Percentiles rank a stretch among this genome's conserved stretches.
These are phyloP conservation scores for Nicotiana tabacum DNA, from an alignment of 257 asterid genomes.

Conservation along the genomic window DNA sequence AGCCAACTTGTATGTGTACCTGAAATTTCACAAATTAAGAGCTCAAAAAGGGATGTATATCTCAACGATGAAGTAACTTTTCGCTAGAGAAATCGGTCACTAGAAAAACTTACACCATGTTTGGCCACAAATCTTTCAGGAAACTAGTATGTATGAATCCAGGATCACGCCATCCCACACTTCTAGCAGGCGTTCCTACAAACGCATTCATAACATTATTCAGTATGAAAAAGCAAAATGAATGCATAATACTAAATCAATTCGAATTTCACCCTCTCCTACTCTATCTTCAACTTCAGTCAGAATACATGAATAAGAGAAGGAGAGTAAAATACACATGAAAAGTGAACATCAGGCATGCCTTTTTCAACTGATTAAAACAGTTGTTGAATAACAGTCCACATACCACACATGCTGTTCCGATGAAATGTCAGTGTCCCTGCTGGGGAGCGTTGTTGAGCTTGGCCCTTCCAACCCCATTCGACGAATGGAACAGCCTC, in stretches of 20 bases:
- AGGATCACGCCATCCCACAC: conserved; percentile 97
- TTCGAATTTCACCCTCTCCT: background rate
- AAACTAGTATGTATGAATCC: conserved; percentile 91
- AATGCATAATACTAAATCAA: background rate
- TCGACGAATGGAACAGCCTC: conserved; percentile 72
- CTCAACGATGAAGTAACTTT: background rate
- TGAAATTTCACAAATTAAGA: conserved; percentile 15
- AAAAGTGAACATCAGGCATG: background rate
- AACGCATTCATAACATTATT: background rate
- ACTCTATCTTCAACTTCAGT: background rate
- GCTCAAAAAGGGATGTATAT: background rate
- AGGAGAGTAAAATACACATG: background rate
- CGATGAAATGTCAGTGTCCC: conserved; percentile 75
- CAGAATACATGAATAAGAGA: background rate
- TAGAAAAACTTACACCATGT: conserved; percentile 37
- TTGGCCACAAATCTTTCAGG: conserved; percentile 87
- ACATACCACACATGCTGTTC: conserved; percentile 84
- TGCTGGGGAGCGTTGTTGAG: conserved; percentile 44
- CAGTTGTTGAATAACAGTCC: background rate
- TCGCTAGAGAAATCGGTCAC: background rate
- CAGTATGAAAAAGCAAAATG: background rate
- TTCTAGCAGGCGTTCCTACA: conserved; percentile 81
- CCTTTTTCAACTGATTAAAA: background rate
- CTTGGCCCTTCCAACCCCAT: conserved; percentile 52
- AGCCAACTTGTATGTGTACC: conserved; percentile 73